Evolutionary conservation across 2,329 filamentous ascomycete genomes (phyloP), one percentile per base, ranked within the genome.

Genomic region (Pochonia chlamydosporia): DNA sequence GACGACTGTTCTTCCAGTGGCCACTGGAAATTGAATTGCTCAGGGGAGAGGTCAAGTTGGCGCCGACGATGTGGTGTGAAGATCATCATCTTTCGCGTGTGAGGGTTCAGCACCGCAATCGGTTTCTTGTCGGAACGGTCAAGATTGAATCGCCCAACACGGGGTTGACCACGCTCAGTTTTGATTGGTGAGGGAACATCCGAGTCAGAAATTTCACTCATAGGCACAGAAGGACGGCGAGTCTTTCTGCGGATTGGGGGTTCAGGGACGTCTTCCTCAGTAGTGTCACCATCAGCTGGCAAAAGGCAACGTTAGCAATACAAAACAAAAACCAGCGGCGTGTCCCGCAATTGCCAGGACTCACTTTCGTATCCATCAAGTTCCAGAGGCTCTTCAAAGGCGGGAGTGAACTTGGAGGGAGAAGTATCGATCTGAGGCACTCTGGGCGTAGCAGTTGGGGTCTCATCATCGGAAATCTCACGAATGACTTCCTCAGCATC

Each of bases 1-100:
- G 72, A 72, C 4, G 70, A 60, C 46, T 72, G 64, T 31, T 68
- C 58, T 46, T 69, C 60, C 42, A 64, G 59, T n/a, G 69, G 58
- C 58, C 71, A 74, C 16, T 72, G 64, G 46, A 77, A 60, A 47
- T 78, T 72, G 59, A 79, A 78, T 43, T 76, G 72, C 59, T 79
- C 77, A 0, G 76, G 75, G 0, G 76, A 78, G 20, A 79, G 60
- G 50, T 80, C 76, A 14, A 79, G 63, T 41, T 70, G 68, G 44
- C 70, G 68, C 40, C 67, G 66, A 31, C 67, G 68, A 44, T 76
- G 70, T 6, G 76, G 78, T 0, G 78, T 82, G 54, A 82, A 81
- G 47, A 82, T 81, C 73, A 82, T 81, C 73, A 82, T 77, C 62
- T 81, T 81, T 49, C 76, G 70, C 2, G 78, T 77, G 45, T 70